Evolutionary conservation across 305 asterid genomes (phyloP), one percentile per base, ranked within the genome.

Genomic region (Fraxinus angustifolia): DNA sequence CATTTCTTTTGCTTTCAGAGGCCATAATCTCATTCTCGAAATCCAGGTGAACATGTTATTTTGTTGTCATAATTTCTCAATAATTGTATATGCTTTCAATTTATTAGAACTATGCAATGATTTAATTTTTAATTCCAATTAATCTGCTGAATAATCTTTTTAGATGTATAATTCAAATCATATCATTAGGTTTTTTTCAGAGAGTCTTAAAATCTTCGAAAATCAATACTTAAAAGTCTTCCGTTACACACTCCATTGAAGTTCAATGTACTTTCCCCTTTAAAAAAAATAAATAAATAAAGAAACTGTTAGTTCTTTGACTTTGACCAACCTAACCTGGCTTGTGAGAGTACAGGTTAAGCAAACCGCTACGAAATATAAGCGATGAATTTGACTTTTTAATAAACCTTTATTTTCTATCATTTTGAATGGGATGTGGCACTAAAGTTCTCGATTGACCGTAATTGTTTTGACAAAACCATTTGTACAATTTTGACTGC

Each of bases 11-110:
- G 97, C 95, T 67, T 95, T 95, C 80, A 89, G 97, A 84, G 99
- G 99, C 4, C 99, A 95, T 79, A 95, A 95, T 85, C 97, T 93
- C 90, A 88, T 90, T 34, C 94, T 93, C 38, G 99, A 95, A 85
- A 95, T 95, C 30, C 99, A 95, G 97, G 99, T 92, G 26, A n/a
- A 0, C 31, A 21, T 71, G 68, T 17, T 58, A 5, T n/a, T 60
- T 21, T 19, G 14, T 60, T 60, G 28, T 60, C 31, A 31, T 21
- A 65, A 26, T 26, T 23, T 65, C 19, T 7, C 35, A 65, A 12
- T 65, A 65, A 17, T 19, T 56, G 67, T 50, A 56, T 56, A n/a
- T 65, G 34, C 71, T 65, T 26, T 65, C 12, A 28, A 28, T 26
- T 60, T 19, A 56, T 56, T 56, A 56, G 65, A 56, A 56, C 26